Percentiles rank a stretch among this genome's conserved stretches.
Conservation (phyloP, 169 alveolate genomes). For the Cryptosporidium ubiquitum region DNA sequence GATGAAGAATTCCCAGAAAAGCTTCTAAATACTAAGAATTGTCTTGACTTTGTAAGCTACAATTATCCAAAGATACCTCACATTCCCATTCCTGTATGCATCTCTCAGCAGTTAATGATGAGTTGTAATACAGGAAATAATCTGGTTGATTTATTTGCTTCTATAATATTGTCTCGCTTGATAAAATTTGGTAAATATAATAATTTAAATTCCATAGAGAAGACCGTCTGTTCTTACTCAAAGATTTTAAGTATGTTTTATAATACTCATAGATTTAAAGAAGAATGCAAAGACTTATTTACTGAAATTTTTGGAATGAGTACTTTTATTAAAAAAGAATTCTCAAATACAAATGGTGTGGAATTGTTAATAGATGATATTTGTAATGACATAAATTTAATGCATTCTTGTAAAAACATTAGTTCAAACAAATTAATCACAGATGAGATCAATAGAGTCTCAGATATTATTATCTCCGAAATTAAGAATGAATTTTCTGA, state of each 20-base stretch:
- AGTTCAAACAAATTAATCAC: neutral
- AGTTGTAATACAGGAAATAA: constrained; percentile 11
- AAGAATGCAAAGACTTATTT: neutral
- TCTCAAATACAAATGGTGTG: neutral
- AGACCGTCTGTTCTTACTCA: neutral
- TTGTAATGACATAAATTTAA: neutral
- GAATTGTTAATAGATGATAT: neutral
- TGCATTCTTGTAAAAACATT: neutral
- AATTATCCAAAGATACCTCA: constrained; percentile 11
- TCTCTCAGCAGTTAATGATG: neutral
- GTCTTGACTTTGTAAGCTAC: neutral
- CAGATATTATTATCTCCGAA: constrained; percentile 22
- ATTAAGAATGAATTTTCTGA: constrained; percentile 33
- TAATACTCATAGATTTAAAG: neutral
- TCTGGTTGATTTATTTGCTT: constrained; percentile 4
- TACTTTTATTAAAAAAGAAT: neutral
- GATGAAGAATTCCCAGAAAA: neutral
- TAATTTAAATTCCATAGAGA: neutral
- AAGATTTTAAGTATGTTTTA: neutral
- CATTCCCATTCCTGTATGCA: constrained; percentile 29
- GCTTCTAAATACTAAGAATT: neutral
- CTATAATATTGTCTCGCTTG: neutral
- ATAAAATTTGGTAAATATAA: neutral
- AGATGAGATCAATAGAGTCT: constrained; percentile 12
- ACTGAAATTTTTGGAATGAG: neutral